These are phyloP conservation scores for Singerocomus inundabilis DNA, from an alignment of 1,284 basidiomycete species.

Conservation along the genomic window DNA sequence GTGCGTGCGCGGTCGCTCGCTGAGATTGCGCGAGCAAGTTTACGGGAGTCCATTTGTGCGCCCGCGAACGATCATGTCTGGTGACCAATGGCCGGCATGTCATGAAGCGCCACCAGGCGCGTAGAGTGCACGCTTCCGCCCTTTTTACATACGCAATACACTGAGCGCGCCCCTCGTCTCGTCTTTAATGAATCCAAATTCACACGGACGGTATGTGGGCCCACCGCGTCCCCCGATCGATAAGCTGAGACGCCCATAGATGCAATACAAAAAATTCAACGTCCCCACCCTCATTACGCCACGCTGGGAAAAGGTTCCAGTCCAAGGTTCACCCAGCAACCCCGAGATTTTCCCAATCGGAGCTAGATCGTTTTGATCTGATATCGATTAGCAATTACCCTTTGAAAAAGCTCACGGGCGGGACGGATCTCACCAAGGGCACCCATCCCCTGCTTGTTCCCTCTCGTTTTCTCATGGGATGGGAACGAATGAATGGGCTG, in stretches of 20 bases:
- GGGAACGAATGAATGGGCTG: not conserved
- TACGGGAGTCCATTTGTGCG: too few species aligned
- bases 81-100: too few species aligned
- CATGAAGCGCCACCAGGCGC: not conserved
- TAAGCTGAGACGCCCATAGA: conserved; percentile 12
- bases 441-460: too few species aligned
- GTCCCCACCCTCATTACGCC: conserved; percentile 1
- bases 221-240: conserved; percentile 1
- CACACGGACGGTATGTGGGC: conserved; percentile 2
- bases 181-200: conserved; percentile 9
- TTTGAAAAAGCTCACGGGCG: not conserved
- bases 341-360: conserved; percentile 8
- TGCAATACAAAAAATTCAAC: not conserved
- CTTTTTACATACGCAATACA: not conserved
- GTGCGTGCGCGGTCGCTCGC: too few species aligned
- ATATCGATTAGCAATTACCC: conserved; percentile 20
- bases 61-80: too few species aligned
- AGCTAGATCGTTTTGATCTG: conserved; percentile 21
- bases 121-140: not conserved
- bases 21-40: too few species aligned
- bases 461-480: not conserved
- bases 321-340: not conserved
- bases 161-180: not conserved
- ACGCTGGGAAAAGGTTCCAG: not conserved
- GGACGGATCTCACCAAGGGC: conserved; percentile 14